Evolutionary conservation across 202 grass and related monocot species (phyloP), one percentile per base, ranked within the genome.

Genomic region (Panicum virgatum): DNA sequence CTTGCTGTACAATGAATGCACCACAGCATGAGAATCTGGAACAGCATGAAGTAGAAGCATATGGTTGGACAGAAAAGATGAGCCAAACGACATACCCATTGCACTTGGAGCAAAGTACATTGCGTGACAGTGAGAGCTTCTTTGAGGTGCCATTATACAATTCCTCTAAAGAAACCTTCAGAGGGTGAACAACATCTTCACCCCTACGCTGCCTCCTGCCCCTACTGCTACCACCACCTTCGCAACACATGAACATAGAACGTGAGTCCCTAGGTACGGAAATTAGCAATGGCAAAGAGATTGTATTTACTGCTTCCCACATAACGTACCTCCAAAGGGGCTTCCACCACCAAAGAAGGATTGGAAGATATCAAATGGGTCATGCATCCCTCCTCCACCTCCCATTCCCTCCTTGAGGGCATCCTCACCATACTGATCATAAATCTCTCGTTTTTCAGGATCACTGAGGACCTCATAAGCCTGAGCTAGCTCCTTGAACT

Each of bases 401-500:
- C 94, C 94, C 94, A 97, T 94, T 70, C 92, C 95, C 62, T 97
- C 95, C 80, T 97, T 97, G 62, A 97, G 95, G n/a, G 95, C 95
- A 88, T 97, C 95, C 81, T 97, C 95, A 23, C 92, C 95, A 82
- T 97, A 94, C 44, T 97, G 92, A 29, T 94, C 95, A 57, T 97
- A 97, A 12, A 97, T 93, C 7, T 97, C 88, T 3, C 95, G 48
- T 62, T 97, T 97, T 77, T 97, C 94, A 48, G 92, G 92, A 59
- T 97, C 94, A 63, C 94, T 97, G 25, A 97, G 79, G 8, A 97
- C 92, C 61, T 97, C 94, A 65, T 97, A 97, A 29, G 94, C 92
- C 54, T 97, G 92, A 37, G 92, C 88, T 62, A 97, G 61, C 82
- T 97, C 95, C 83, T 97, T 97, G 59, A 97, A 97, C 95, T 98